phyloP scores from a whole-genome alignment of 2,329 filamentous ascomycete genomes.

The Metarhizium guizhouense region DNA sequence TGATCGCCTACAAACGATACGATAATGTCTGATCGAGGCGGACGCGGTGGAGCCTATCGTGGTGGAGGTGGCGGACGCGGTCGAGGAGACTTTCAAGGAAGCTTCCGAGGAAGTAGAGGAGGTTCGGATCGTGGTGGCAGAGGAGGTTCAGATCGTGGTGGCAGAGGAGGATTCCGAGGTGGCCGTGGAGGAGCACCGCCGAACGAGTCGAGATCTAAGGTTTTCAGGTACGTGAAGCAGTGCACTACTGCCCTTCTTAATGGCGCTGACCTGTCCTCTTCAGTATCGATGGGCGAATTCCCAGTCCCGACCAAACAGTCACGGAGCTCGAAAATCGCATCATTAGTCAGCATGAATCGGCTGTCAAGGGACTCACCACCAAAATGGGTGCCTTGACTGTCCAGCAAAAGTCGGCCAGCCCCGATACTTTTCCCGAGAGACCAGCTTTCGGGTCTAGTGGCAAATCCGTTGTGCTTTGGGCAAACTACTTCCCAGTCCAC shows the following conservation, averaged over 20 bases:
- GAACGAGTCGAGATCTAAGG: constrained; percentile 11
- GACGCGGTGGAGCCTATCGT: constrained; percentile 10
- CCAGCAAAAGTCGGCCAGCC: constrained; percentile 9
- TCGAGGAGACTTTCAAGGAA: constrained; percentile 7
- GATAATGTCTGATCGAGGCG: constrained; percentile 19
- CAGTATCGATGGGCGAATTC: constrained; percentile 15
- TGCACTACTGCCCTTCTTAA: neutral
- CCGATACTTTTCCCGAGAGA: constrained; percentile 32
- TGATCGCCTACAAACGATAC: neutral
- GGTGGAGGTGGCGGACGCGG: constrained; percentile 10
- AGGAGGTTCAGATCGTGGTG: constrained; percentile 6
- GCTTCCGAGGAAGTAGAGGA: constrained; percentile 10
- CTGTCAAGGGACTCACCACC: constrained; percentile 19
- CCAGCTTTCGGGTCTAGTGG: constrained; percentile 41
- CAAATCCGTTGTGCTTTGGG: constrained; percentile 34
- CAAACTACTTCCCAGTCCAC: constrained; percentile 43
- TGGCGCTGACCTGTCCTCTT: neutral
- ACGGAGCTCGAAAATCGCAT: constrained; percentile 32
- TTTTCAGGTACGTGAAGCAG: constrained; percentile 9
- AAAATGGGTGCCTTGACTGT: constrained; percentile 28
- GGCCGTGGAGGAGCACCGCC: constrained; percentile 15
- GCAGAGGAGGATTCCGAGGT: constrained; percentile 6
- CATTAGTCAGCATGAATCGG: constrained; percentile 19
- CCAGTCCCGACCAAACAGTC: constrained; percentile 17
- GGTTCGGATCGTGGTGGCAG: constrained; percentile 6